phyloP scores from a whole-genome alignment of 805 yeast species.

The Cyberlindnera mycetangii region DNA sequence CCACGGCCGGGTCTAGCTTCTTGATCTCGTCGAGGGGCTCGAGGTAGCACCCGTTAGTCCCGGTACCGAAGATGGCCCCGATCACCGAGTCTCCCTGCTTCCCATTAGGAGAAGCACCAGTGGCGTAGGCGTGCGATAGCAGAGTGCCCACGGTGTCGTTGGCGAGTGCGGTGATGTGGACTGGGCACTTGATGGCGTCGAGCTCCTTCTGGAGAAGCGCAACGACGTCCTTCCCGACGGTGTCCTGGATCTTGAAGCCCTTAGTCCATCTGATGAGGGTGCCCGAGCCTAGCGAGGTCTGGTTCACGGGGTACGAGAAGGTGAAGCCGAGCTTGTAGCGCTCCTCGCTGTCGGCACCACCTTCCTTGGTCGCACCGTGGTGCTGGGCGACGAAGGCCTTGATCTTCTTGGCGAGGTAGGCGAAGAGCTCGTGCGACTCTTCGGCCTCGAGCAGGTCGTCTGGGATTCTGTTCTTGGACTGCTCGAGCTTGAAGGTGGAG shows the following conservation, averaged over 20 bases:
- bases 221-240: conserved; percentile 83
- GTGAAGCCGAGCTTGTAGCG: conserved; percentile 83
- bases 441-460: conserved; percentile 64
- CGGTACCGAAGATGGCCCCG: conserved; percentile 95
- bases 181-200: conserved; percentile 57
- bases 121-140: conserved; percentile 80
- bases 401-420: conserved; percentile 71
- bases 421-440: conserved; percentile 64
- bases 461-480: conserved; percentile 78
- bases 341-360: conserved; percentile 18
- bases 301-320: conserved; percentile 89
- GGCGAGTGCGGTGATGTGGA: conserved; percentile 80
- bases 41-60: conserved; percentile 93
- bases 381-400: conserved; percentile 61
- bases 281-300: conserved; percentile 76
- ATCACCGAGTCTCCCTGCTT: conserved; percentile 73
- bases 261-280: conserved; percentile 92
- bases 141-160: conserved; percentile 96
- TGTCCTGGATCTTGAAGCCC: conserved; percentile 85
- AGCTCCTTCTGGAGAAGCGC: conserved; percentile 66
- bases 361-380: conserved; percentile 39
- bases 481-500: conserved; percentile 74
- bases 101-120: conserved; percentile 48
- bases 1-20: conserved; percentile 57
- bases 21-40: conserved; percentile 72